Percentiles rank a stretch among this genome's conserved stretches.
phyloP scores from a whole-genome alignment of 176 grass and related monocot genomes.

The Raddia guianensis region DNA sequence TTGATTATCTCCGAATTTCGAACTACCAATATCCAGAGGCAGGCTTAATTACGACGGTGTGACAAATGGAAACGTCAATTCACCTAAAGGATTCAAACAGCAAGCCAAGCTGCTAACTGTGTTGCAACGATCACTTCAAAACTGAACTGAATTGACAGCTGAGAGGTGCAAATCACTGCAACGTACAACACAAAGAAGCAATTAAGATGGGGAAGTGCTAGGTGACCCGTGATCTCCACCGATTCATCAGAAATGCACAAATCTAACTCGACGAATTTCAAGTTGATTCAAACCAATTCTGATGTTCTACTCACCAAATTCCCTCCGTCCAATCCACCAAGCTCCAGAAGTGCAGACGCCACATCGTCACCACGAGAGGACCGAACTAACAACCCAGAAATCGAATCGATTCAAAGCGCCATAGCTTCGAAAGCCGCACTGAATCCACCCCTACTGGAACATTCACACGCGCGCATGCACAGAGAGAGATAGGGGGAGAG shows the following conservation, averaged over 20 bases:
- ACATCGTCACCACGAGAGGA: not conserved
- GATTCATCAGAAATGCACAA: not conserved
- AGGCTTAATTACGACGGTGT: not conserved
- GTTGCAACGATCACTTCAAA: conserved; percentile 22
- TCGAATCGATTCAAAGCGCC: not conserved
- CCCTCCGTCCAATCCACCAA: not conserved
- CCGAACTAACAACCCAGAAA: not conserved
- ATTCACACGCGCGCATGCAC: not conserved
- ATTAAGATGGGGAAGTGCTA: conserved; percentile 10
- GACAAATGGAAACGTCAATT: not conserved
- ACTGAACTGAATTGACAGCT: not conserved
- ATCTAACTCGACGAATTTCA: conserved; percentile 4
- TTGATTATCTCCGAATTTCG: not conserved
- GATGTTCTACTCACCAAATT: no score
- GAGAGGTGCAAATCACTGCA: not conserved
- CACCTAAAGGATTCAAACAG: conserved; percentile 2
- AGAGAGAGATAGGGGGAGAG: not conserved
- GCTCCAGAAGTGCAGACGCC: not conserved
- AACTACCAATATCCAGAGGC: not conserved
- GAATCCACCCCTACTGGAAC: not conserved
- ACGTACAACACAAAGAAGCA: not conserved
- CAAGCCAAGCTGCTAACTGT: not conserved
- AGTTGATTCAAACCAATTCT: not conserved
- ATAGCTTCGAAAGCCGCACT: not conserved
- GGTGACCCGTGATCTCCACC: not conserved